Base-by-base conservation (phyloP, 2,329 filamentous ascomycete genomes). In the Phymatotrichopsis omnivora region DNA sequence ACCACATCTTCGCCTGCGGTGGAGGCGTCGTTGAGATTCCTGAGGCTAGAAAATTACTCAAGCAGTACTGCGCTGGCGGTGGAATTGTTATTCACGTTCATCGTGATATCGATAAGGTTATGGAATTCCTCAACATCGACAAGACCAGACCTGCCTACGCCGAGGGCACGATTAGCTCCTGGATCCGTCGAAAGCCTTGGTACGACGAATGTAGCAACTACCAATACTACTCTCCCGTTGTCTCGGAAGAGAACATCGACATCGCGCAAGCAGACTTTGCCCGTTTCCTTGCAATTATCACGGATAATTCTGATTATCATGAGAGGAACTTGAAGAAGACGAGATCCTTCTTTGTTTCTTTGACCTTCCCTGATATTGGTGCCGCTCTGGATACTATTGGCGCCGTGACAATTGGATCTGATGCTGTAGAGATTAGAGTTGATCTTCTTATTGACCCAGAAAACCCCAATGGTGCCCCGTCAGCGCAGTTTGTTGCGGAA, bases 151-250 rank as follows among this genome's bases (percentile, higher is more conserved):
- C 91, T 20, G 89, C 89, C 7, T 96, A 94, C 61, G 80, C 86
- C 4, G 86, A 91, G 56, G 82, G 96, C 59, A 93, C 95, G 68
- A 81, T 85, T 67, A 78, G 78, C 7, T 89, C 98, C 2, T 98
- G 93, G 71, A 68, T 85, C 46, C 80, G 89, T 42, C 79, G 91
- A 28, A 91, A 86, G 63, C 82, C 80, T 3, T 94, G 85, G 78
- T 96, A 85, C 64, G 73, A 84, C 46, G 77, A 89, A 62, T 96
- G 91, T 70, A 95, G 87, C 68, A 98, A 93, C 61, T 81, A 85
- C 58, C 78, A 93, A 57, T 96, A 94, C 67, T 83, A 89, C 67
- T 93, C 84, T 62, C 85, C 85, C 39, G 77, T 68, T 34, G 68
- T 73, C 2, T 70, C 69, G 29, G 63, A 69, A 17, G 64, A 64